A percentile compares a stretch with the other conserved stretches of the same genome.
Conservation (phyloP, 2,329 filamentous ascomycete genomes). For the Phyllosticta paracitricarpa region DNA sequence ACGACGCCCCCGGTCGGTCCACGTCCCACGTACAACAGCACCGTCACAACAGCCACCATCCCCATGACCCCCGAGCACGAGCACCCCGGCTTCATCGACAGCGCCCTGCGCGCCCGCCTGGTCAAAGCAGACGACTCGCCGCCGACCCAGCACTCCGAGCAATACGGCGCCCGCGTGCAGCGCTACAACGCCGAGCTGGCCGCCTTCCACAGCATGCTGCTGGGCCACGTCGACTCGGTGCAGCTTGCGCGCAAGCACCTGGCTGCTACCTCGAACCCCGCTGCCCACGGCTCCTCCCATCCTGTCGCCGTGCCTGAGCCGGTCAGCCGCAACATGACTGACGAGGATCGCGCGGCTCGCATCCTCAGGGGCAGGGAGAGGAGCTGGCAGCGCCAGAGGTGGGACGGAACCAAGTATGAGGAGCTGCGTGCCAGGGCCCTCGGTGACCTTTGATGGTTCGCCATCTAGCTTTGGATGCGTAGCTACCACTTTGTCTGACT, state of each 20-base stretch:
- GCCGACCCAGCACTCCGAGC: constrained; percentile 9
- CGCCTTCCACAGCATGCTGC: constrained; percentile 20
- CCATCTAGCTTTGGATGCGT: neutral
- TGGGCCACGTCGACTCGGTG: constrained; percentile 20
- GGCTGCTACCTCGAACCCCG: neutral
- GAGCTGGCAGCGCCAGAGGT: constrained; percentile 8
- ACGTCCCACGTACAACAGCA: neutral
- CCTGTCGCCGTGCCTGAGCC: neutral
- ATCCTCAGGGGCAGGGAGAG: constrained; percentile 1
- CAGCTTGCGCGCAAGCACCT: constrained; percentile 1
- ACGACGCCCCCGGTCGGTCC: neutral
- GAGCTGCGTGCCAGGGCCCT: constrained; percentile 2
- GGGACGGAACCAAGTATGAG: constrained; percentile 3
- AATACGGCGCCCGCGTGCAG: constrained; percentile 1
- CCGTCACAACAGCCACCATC: neutral
- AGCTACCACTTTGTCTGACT: neutral
- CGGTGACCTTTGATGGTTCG: neutral
- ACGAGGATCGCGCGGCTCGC: neutral
- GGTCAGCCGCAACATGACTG: constrained; percentile 3
- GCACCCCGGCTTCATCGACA: neutral
- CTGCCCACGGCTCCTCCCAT: neutral
- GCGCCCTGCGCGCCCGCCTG: neutral
- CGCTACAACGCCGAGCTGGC: constrained; percentile 19
- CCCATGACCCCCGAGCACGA: neutral
- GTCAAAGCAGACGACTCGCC: neutral